Conservation (phyloP, 2,329 filamentous ascomycete genomes). For the Fusarium pseudograminearum region DNA sequence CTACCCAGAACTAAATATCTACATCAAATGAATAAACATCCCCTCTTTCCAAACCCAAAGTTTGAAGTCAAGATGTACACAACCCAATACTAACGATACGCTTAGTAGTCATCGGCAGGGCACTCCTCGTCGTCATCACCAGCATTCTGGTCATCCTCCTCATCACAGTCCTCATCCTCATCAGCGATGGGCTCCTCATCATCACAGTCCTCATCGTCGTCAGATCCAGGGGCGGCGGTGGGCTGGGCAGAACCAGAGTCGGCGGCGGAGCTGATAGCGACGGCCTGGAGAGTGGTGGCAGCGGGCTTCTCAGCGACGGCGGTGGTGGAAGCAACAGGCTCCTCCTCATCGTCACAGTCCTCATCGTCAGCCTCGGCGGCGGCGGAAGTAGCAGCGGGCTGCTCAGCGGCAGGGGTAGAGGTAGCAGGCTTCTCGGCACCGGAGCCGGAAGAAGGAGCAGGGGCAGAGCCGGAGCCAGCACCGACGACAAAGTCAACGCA, state of each 20-base stretch:
- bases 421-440: conserved; percentile 18
- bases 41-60: neutral
- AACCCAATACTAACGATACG: neutral
- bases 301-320: conserved; percentile 17
- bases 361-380: conserved; percentile 29
- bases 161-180: conserved; percentile 38
- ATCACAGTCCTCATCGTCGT: conserved; percentile 33
- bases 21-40: conserved; percentile 34
- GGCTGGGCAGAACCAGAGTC: conserved; percentile 18
- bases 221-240: conserved; percentile 18
- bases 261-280: conserved; percentile 12
- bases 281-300: conserved; percentile 25
- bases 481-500: conserved; percentile 67
- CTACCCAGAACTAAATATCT: conserved; percentile 48
- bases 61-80: neutral
- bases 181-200: conserved; percentile 19
- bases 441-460: conserved; percentile 12
- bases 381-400: conserved; percentile 23
- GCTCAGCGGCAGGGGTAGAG: conserved; percentile 17
- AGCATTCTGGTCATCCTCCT: conserved; percentile 24
- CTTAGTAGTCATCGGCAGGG: conserved; percentile 33
- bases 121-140: conserved; percentile 39
- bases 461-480: conserved; percentile 9
- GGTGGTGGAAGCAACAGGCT: conserved; percentile 14
- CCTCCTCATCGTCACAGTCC: conserved; percentile 30